Conservation (phyloP, 2,329 filamentous ascomycete species). For the Trichoderma koningii region DNA sequence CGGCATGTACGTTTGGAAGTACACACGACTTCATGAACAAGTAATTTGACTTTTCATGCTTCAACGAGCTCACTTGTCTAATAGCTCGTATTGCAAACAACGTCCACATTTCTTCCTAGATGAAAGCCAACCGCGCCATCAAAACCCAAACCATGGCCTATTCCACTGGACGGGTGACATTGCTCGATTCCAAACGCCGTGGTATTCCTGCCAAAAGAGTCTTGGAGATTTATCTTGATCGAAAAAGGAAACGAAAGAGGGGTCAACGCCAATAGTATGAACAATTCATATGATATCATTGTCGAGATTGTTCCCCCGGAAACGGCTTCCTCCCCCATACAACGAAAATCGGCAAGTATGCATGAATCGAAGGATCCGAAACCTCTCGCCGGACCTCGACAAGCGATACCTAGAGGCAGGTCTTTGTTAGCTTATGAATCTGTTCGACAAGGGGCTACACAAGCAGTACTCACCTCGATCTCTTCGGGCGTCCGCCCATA, state of each 20-base stretch:
- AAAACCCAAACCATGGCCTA: neutral
- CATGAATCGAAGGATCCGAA: constrained; percentile 49
- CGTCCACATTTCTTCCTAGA: too few species aligned
- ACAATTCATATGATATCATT: too few species aligned
- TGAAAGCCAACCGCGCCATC: neutral
- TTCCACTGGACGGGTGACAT: too few species aligned
- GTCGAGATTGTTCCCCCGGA: neutral
- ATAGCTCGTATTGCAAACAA: neutral
- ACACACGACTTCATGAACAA: neutral
- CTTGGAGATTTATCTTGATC: too few species aligned
- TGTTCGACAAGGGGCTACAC: too few species aligned
- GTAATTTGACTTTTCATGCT: neutral
- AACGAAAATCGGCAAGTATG: constrained; percentile 53
- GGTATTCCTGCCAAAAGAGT: neutral
- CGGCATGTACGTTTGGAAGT: neutral
- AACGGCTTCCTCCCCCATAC: constrained; percentile 54
- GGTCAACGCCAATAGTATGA: too few species aligned
- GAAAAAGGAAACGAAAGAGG: neutral
- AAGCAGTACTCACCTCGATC: constrained; percentile 55
- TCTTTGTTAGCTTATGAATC: constrained; percentile 16
- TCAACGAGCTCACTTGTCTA: neutral
- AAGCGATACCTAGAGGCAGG: constrained; percentile 45
- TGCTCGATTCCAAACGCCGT: constrained; percentile 2
- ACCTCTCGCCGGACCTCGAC: constrained; percentile 53
- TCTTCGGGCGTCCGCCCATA: constrained; percentile 47